Base-by-base conservation (phyloP, 2,329 filamentous ascomycete genomes). In the Monosporascus sp. region DNA sequence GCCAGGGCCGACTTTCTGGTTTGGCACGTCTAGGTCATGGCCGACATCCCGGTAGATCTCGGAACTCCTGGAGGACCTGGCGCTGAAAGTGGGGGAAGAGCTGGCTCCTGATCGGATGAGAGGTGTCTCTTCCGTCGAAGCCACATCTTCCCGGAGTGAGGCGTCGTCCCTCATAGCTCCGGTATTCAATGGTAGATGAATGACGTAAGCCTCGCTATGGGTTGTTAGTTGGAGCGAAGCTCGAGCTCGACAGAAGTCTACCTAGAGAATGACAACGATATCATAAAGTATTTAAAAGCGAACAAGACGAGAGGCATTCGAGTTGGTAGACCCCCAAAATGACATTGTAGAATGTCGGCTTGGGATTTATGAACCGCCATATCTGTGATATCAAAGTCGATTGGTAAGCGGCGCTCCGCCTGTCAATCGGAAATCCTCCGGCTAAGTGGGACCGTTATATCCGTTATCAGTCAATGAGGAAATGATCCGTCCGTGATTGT, bases 1-100 rank as follows among this genome's bases (percentile, higher is more conserved):
- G 11, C 57, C 53, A 34, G 51, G 61, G 17, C 59, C 63, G 37
- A 69, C 65, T 7, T 49, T 62, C 47, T 67, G 63, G n/a, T 67
- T 67, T 24, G 66, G 57, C 8, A 55, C 58, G 45, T 66, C 62
- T 8, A 64, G 44, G 18, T 59, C 60, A 39, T 60, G 60, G 24
- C 52, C 57, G n/a, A 39, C 57, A 53, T 57, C 59, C 31, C 54
- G 54, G 31, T 53, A 51, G 17, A 44, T 53, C 7, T 54, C 57
- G 17, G 60, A 58, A 7, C 52, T 54, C 3, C 52, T 42, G 22
- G 54, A 52, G 25, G 57, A 56, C 18, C 38, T 20, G 44, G 42
- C 52, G 9, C 52, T 50, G n/a, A 42, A 24, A 11, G 52, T 18
- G 18, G 42, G 18, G 7, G 46, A 50, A 44, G 55, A 56, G 47